phyloP scores from a whole-genome alignment of 192 early-diverging fungal genomes.

The Coemansia sp. region DNA sequence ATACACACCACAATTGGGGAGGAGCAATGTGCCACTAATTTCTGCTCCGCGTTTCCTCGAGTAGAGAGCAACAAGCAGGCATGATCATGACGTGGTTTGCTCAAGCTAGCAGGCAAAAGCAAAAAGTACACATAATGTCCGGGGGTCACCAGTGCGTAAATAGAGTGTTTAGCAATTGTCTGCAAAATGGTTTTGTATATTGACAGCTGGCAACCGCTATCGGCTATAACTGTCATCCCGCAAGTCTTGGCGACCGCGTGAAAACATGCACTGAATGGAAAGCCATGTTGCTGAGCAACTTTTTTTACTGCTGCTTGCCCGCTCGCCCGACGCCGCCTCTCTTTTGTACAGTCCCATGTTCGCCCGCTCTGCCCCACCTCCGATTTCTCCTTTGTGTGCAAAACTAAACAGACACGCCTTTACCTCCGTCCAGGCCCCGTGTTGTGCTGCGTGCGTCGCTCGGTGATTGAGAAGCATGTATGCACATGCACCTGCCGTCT shows the following conservation, averaged over 20 bases:
- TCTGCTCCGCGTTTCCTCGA: conserved; percentile 1
- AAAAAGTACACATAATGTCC: conserved; percentile 1
- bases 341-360: no score
- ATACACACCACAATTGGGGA: not conserved
- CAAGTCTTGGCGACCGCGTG: conserved; percentile 1
- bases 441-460: not conserved
- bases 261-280: not conserved
- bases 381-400: not conserved
- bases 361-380: not conserved
- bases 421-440: not conserved
- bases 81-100: not conserved
- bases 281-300: not conserved
- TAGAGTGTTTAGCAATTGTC: conserved; percentile 3
- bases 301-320: not conserved
- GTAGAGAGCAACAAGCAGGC: not conserved
- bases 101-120: not conserved
- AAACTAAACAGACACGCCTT: not conserved
- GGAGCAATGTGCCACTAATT: not conserved
- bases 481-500: not conserved
- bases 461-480: conserved; percentile 7
- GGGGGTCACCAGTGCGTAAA: conserved; percentile 1
- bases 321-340: not conserved
- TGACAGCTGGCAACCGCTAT: not conserved
- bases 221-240: not conserved
- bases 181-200: not conserved